Evolutionary conservation across 139 green algal genomes (phyloP), one percentile per base, ranked within the genome.

Genomic region (Tetraselmis chui): DNA sequence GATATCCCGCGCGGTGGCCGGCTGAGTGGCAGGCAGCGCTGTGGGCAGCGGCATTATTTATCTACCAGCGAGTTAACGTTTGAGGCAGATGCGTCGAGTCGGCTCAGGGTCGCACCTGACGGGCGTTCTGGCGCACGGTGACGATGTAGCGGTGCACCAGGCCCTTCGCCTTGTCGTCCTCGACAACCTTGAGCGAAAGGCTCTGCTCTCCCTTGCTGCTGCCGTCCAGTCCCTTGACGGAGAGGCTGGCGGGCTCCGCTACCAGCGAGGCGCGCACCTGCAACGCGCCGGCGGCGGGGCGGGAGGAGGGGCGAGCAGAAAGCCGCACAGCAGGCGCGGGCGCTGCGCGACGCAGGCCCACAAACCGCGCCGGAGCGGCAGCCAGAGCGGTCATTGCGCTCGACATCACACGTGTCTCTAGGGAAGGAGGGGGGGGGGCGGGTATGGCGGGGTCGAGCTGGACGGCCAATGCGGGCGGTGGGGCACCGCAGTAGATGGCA

Each of bases 121-220:
- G 89, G 23, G 88, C 88, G 80, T 97, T 97, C 78, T 95, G 92
- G 76, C 89, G 88, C 2, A 96, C 90, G 75, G 92, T 91, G 0
- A 97, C 92, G 80, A 98, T 23, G 84, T 97, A 98, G 59, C 94
- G 88, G 89, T 98, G 95, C 75, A 98, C 95, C 75, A 98, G 86
- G 26, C 92, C 94, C 84, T 94, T 96, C 75, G 93, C 91, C 1
- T 91, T 93, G 28, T 92, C 88, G 23, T 85, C 77, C 0, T 87
- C 87, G 23, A 95, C 95, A 11, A 96, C 91, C 59, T 88, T 89
- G 74, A 98, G 85, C 0, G 91, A 80, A 5, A 98, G 85, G 74
- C 87, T 77, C 30, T 89, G 86, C 24, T 32, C 90, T 58, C 94
- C 94, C 24, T 85, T 84, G 0, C 83, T 82, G 5, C 78, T 67